Conservation (phyloP, 495 filamentous ascomycete genomes). For the Hypoxylon cercidicola region DNA sequence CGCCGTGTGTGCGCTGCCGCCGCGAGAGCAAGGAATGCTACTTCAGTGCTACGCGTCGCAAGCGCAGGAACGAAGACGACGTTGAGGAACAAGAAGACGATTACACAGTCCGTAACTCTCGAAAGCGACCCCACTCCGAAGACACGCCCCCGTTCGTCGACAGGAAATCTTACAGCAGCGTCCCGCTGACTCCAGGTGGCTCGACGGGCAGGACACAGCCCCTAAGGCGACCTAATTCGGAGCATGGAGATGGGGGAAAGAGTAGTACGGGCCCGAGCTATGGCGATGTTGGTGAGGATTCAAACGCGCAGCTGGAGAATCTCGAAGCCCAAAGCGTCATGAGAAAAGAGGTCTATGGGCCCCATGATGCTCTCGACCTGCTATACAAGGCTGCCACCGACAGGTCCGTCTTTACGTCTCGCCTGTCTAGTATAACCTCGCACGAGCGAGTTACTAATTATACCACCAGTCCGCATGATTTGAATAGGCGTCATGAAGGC, state of each 20-base stretch:
- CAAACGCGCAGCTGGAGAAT: constrained; percentile 64
- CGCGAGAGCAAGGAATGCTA: constrained; percentile 94
- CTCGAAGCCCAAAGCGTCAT: constrained; percentile 71
- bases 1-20: constrained; percentile 92
- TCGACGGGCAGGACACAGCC: constrained; percentile 68
- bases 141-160: constrained; percentile 54
- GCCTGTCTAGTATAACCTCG: constrained; percentile 16
- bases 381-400: constrained; percentile 76
- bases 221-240: constrained; percentile 59
- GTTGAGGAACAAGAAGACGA: constrained; percentile 62
- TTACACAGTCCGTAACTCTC: constrained; percentile 64
- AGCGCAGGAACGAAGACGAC: constrained; percentile 81
- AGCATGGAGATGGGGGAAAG: constrained; percentile 32
- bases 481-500: constrained; percentile 41
- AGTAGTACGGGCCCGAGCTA: constrained; percentile 41
- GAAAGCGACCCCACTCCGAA: constrained; percentile 58
- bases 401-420: constrained; percentile 52
- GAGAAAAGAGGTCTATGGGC: constrained; percentile 70
- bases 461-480: constrained; percentile 42
- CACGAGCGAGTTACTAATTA: constrained; percentile 35
- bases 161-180: constrained; percentile 56
- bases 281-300: constrained; percentile 44
- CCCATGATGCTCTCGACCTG: constrained; percentile 75
- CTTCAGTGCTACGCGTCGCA: constrained; percentile 95
- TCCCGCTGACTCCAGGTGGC: constrained; percentile 71